Percentiles rank a stretch among this genome's conserved stretches.
Evolutionary conservation across 441 rosid genomes (phyloP).

Genomic region (Monsonia emarginata): DNA sequence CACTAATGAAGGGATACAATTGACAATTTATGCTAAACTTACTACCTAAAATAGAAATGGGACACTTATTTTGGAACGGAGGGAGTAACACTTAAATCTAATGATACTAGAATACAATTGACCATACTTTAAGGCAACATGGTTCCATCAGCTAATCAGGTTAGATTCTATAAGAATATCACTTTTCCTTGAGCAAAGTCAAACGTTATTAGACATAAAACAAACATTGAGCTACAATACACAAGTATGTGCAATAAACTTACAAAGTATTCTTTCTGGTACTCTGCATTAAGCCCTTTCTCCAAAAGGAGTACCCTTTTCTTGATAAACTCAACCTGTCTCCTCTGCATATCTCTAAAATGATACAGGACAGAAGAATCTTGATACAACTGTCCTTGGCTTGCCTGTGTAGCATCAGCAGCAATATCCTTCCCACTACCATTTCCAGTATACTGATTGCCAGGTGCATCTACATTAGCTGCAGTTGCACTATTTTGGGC

Average conservation of each 20-base stretch:
- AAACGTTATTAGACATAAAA: neutral
- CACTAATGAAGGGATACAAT: no score
- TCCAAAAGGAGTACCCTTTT: conserved; percentile 90
- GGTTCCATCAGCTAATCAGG: neutral
- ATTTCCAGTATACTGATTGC: conserved; percentile 41
- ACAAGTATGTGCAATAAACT: conserved; percentile 22
- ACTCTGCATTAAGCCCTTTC: conserved; percentile 70
- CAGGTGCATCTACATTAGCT: conserved; percentile 36
- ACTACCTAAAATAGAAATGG: no score
- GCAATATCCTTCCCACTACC: conserved; percentile 36
- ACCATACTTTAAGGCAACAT: neutral
- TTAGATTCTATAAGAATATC: neutral
- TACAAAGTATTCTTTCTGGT: conserved; percentile 55
- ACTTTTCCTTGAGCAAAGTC: neutral
- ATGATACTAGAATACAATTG: neutral
- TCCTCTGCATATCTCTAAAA: conserved; percentile 86
- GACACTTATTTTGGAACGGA: no score
- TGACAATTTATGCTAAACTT: no score
- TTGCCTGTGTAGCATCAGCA: conserved; percentile 33
- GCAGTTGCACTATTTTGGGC: conserved; percentile 50
- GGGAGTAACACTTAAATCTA: no score
- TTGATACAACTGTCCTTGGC: conserved; percentile 35
- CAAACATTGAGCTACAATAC: neutral
- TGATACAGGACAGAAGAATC: conserved; percentile 49
- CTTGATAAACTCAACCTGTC: conserved; percentile 88